Conservation (phyloP, 768 basidiomycete species). For the Hygrophorus russula region DNA sequence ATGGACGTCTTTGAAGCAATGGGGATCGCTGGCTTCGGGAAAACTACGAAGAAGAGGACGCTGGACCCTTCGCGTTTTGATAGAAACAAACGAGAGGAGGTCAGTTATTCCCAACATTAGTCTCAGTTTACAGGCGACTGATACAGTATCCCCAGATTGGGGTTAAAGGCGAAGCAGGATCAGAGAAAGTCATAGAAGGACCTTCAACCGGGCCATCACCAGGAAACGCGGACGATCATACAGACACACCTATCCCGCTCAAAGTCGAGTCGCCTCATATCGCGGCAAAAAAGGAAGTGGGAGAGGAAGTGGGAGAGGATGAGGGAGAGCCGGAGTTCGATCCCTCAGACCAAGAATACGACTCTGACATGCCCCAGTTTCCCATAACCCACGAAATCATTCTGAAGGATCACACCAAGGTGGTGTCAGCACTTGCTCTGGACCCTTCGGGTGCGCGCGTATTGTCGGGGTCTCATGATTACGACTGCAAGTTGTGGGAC, state of each 20-base stretch:
- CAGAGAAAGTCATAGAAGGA: conserved; percentile 4
- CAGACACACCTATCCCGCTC: conserved; percentile 1
- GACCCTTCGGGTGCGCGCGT: conserved; percentile 93
- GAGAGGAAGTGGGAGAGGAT: conserved; percentile 13
- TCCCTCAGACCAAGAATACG: conserved; percentile 34
- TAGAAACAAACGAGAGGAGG: conserved; percentile 53
- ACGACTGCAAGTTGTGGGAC: conserved; percentile 98
- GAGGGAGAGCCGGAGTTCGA: conserved; percentile 46
- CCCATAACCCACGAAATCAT: conserved; percentile 86
- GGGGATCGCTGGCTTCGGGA: conserved; percentile 81
- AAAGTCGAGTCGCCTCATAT: conserved; percentile 10
- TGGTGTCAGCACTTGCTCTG: conserved; percentile 82
- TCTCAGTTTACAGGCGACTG: neutral
- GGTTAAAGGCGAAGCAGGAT: conserved; percentile 2
- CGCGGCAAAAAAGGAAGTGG: conserved; percentile 11
- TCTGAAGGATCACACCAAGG: conserved; percentile 93
- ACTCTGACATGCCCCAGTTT: conserved; percentile 48
- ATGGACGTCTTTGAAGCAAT: conserved; percentile 70
- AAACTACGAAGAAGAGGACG: conserved; percentile 50
- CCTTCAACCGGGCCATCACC: conserved; percentile 2
- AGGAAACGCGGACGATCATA: neutral
- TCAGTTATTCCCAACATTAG: conserved; percentile 6
- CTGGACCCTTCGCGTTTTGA: conserved; percentile 74
- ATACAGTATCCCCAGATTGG: neutral
- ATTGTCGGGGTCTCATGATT: conserved; percentile 89